Conservation (phyloP, 176 grass and related monocot genomes). For the Lolium multiflorum region DNA sequence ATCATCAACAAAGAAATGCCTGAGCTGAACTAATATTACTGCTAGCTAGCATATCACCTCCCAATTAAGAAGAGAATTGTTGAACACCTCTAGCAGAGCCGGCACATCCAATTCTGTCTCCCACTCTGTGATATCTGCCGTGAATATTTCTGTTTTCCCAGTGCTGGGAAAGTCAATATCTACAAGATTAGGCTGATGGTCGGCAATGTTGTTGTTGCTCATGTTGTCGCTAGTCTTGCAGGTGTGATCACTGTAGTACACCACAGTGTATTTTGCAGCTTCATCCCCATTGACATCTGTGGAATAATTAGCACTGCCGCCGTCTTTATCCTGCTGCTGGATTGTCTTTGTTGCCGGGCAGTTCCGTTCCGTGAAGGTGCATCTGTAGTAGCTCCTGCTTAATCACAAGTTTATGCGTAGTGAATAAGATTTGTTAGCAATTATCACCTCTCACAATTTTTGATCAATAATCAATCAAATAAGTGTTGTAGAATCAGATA, state of each 20-base stretch:
- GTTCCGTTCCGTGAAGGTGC: background rate
- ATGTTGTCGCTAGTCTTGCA: background rate
- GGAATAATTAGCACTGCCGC: background rate
- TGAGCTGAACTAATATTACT: background rate
- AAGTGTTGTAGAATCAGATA: too few species aligned
- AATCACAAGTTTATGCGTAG: too few species aligned
- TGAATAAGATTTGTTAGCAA: too few species aligned
- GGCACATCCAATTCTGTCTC: slow-evolving; percentile 16
- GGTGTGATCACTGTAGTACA: slow-evolving; percentile 44
- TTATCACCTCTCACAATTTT: too few species aligned
- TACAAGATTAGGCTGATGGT: background rate
- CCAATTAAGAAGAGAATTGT: slow-evolving; percentile 18
- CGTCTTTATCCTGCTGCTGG: slow-evolving; percentile 28
- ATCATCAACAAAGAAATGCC: background rate
- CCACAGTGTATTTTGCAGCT: slow-evolving; percentile 27
- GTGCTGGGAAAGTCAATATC: background rate
- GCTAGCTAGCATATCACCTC: background rate
- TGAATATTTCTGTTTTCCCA: background rate
- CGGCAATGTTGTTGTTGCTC: background rate
- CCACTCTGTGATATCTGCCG: background rate
- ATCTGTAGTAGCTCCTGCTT: slow-evolving; percentile 60
- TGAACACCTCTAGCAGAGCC: slow-evolving; percentile 30
- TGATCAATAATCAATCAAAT: too few species aligned
- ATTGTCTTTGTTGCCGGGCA: slow-evolving; percentile 63
- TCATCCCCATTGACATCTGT: background rate